Evolutionary conservation across 495 filamentous ascomycete genomes (phyloP), one percentile per base, ranked within the genome.

Genomic region (Penicillium paradoxum): DNA sequence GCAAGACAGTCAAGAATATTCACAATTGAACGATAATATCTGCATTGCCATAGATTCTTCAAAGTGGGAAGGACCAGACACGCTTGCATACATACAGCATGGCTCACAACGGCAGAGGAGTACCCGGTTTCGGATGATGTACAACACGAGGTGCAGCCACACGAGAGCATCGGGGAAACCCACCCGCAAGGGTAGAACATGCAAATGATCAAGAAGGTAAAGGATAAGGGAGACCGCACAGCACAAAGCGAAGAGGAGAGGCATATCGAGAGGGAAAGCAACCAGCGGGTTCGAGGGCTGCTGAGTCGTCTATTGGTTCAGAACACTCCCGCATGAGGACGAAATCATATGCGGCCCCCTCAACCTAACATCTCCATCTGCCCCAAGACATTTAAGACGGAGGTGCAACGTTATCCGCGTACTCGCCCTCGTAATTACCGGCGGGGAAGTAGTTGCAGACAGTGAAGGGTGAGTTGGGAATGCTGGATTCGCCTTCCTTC

Each of bases 391-490:
- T 37, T 58, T 67, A 68, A 34, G 70, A 45, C 58, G 76, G 64
- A 30, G 86, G 82, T 17, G 51, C 44, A 9, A 95, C 80, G 64
- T 93, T 91, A 30, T 59, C 59, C 52, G 57, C 81, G 57, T 89
- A 95, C 39, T 77, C 69, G 53, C 81, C 83, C 15, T 69, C 79
- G 48, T 85, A 74, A 73, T 93, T 73, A 87, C 87, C 88, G 53
- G 81, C 66, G 56, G 87, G 78, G 42, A 66, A 71, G 71, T 98
- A 98, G 77, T 97, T 91, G 86, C 93, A 98, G 44, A 95, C 89
- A 42, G 88, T 90, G 65, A 76, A 79, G 9, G 82, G 77, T 14
- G 81, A 53, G 63, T 76, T 77, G 61, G 74, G 75, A 38, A 70
- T 19, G 18, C 39, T 71, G 22, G 74, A 60, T 53, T 79, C 76